Base-by-base conservation (phyloP, 2,329 filamentous ascomycete genomes). In the Microcyclosporella mali region DNA sequence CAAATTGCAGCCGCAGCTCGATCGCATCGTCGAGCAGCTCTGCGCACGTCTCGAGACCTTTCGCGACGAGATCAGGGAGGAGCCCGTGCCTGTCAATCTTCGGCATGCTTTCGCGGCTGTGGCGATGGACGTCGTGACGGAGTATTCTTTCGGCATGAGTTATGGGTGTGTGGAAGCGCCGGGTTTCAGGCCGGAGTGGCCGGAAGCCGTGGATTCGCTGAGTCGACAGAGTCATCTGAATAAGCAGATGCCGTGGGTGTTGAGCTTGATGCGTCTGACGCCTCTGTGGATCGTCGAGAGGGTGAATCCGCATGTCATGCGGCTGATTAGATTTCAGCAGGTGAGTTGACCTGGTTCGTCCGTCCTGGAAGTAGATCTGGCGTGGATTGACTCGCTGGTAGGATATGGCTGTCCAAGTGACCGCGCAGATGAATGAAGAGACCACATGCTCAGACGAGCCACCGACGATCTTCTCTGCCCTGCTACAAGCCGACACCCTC, bases 61-160 rank as follows among this genome's bases (percentile, higher is more conserved):
- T 25, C 33, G 31, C 9, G n/a, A n/a, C n/a, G 28, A 38, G 25
- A 31, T n/a, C 36, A 31, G 16, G 18, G 17, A 38, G n/a, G 40
- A 34, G 4, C 17, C 25, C n/a, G 21, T 42, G 36, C 41, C 45
- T 9, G 41, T 47, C 6, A 43, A 47, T n/a, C 35, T 47, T 14
- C 29, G 36, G 12, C 44, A 47, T 21, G 47, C 44, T 17, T 50
- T 47, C 30, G 39, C 38, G 4, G 44, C 41, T 7, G 25, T 45
- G 14, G 33, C 45, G 3, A 42, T 45, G 35, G 45, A 50, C 29
- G 39, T 50, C 10, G 33, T 50, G 4, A 50, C 38, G 8, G 45
- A 45, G 21, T 45, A 45, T 32, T 19, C 41, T 1, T 47, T 47
- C 19, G 42, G 40, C 11, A 42, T 32, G n/a, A 41, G 31, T 15